Evolutionary conservation across 2,329 filamentous ascomycete genomes (phyloP).

Genomic region (Nigrospora sphaerica): DNA sequence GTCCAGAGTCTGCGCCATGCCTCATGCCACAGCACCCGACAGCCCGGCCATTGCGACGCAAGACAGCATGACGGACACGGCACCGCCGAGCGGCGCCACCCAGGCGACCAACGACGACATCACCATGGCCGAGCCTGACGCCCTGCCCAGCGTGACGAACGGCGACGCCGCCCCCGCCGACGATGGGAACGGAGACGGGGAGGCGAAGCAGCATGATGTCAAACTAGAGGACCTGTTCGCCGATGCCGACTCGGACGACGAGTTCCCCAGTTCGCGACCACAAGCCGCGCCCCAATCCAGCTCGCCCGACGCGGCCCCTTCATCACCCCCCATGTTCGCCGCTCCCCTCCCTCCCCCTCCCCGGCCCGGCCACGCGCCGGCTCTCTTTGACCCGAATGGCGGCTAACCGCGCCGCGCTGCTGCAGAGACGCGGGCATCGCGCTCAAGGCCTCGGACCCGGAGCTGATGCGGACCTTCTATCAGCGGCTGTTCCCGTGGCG

Average conservation of each 20-base stretch:
- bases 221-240: slow-evolving; percentile 54
- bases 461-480: slow-evolving; percentile 90
- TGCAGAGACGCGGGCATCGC: slow-evolving; percentile 25
- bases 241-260: slow-evolving; percentile 53
- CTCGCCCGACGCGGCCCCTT: slow-evolving; percentile 33
- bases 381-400: not conserved
- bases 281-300: slow-evolving; percentile 32
- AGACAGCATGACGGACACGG: slow-evolving; percentile 26
- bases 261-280: slow-evolving; percentile 44
- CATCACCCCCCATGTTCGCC: slow-evolving; percentile 17
- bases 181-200: not conserved
- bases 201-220: slow-evolving; percentile 32
- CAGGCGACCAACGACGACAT: slow-evolving; percentile 27
- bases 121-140: slow-evolving; percentile 30
- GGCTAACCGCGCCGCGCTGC: slow-evolving; percentile 1
- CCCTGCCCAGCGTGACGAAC: slow-evolving; percentile 2
- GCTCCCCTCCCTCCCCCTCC: not conserved
- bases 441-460: slow-evolving; percentile 60
- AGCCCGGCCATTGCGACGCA: slow-evolving; percentile 22
- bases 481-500: slow-evolving; percentile 93
- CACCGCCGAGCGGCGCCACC: slow-evolving; percentile 19
- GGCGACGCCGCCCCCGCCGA: not conserved
- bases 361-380: too few species aligned
- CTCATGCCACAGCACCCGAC: slow-evolving; percentile 11
- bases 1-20: too few species aligned